Evolutionary conservation across 495 filamentous ascomycete species (phyloP), one percentile per base, ranked within the genome.

Genomic region (Hyphodiscus hymeniophilus): DNA sequence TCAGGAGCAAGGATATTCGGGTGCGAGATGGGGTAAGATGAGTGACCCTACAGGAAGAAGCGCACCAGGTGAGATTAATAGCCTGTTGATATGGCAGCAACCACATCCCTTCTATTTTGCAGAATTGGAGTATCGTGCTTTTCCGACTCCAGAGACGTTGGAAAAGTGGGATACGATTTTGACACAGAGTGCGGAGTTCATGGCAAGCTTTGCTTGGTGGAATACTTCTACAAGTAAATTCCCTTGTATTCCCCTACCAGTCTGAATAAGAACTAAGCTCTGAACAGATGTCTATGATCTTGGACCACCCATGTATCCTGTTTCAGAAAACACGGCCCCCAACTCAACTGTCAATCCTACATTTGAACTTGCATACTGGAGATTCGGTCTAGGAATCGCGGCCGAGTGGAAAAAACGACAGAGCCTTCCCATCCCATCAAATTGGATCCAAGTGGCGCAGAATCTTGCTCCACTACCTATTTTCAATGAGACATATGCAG

Each of bases 21-120:
- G 75, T 3, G 71, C 74, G 7, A 66, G 73, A 43, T 72, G 73
- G 68, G 74, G 76, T 7, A 80, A 80, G 58, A 78, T 78, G 74
- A 76, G 67, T 6, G 76, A 78, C 54, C 69, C 75, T 0, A 68
- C 69, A 3, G 75, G 76, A 38, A 60, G 74, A 42, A 69, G 64
- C 33, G 73, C 75, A 10, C 76, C 76, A 7, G 76, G 74, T 13
- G 72, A 76, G 50, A 77, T 77, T 53, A 76, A 77, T 56, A 64
- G 62, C 13, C 56, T 77, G 20, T 55, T 77, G 17, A 74, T 76
- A 44, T 77, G 74, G 74, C 74, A 77, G 48, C 74, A 77, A 50
- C 71, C 72, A 30, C 72, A 76, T 49, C 62, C 69, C 7, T 68
- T 76, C 62, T 71, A 68, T 45, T 75, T 76, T 48, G 74, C 74